These are phyloP conservation scores for Mortierella sp. DNA, from an alignment of 371 early-diverging fungal species.

Conservation along the genomic window DNA sequence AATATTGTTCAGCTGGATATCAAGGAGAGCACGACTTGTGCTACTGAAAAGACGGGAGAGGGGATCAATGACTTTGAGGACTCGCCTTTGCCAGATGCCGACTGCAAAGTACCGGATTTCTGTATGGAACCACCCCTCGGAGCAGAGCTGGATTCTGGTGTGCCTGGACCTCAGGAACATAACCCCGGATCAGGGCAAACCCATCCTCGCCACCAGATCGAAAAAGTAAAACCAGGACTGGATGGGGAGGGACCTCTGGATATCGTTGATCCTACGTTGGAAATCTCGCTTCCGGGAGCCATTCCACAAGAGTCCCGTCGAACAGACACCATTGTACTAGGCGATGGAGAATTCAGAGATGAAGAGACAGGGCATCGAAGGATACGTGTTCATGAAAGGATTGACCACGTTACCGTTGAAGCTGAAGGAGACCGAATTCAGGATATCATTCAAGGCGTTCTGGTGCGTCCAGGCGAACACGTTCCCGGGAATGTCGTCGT, in stretches of 20 bases:
- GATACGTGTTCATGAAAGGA: constrained; percentile 21
- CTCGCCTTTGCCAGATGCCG: constrained; percentile 11
- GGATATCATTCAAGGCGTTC: background rate
- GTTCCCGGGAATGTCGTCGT: too few relatives aligned
- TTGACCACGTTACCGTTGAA: constrained; percentile 22
- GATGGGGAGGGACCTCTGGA: constrained; percentile 4
- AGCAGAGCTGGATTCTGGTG: background rate
- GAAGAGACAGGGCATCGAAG: constrained; percentile 18
- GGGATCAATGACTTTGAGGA: constrained; percentile 37
- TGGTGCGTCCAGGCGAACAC: too few relatives aligned
- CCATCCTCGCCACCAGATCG: constrained; percentile 4
- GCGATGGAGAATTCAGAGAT: background rate
- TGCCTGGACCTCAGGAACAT: background rate
- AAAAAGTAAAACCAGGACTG: constrained; percentile 1
- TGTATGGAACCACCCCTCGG: background rate
- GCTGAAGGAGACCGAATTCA: constrained; percentile 11
- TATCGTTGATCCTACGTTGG: background rate
- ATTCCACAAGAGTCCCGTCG: background rate
- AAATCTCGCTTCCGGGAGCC: background rate
- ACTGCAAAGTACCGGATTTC: background rate
- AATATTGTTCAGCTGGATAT: constrained; percentile 46
- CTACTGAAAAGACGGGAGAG: constrained; percentile 29
- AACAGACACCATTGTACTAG: background rate
- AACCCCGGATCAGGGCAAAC: constrained; percentile 6
- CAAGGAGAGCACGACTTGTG: constrained; percentile 30